Evolutionary conservation across 192 early-diverging fungal genomes (phyloP).

Genomic region (Anaeromyces robustus): DNA sequence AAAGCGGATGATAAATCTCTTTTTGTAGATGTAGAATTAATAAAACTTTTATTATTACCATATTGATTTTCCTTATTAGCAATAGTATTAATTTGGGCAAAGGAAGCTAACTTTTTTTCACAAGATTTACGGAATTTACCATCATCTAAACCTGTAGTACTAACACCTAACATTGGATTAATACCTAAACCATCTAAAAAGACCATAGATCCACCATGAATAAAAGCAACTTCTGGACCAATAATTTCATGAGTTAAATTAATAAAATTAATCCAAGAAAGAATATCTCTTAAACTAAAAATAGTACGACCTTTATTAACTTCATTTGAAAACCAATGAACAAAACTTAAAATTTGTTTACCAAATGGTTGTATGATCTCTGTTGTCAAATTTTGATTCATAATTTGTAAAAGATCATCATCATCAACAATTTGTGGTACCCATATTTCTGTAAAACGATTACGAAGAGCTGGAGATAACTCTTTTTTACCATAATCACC

Average conservation of each 20-base stretch:
- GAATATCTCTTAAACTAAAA: constrained; percentile 76
- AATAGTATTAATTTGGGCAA: neutral
- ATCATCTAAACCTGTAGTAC: constrained; percentile 12
- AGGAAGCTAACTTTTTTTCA: constrained; percentile 4
- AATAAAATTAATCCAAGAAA: constrained; percentile 85
- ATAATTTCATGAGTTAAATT: constrained; percentile 29
- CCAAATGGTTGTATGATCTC: constrained; percentile 17
- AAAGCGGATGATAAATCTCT: constrained; percentile 3
- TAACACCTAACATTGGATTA: constrained; percentile 46
- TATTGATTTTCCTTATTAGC: constrained; percentile 14
- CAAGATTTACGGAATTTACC: constrained; percentile 18
- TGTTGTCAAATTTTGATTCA: constrained; percentile 10
- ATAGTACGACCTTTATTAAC: constrained; percentile 28
- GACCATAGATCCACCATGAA: constrained; percentile 83
- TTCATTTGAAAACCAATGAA: constrained; percentile 53
- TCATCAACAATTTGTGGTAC: constrained; percentile 67
- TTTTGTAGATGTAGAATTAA: constrained; percentile 1
- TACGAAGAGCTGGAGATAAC: constrained; percentile 87
- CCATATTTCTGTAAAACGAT: constrained; percentile 98
- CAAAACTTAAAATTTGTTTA: constrained; percentile 59
- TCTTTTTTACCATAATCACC: constrained; percentile 99
- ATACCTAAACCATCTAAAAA: constrained; percentile 82
- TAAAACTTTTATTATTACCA: constrained; percentile 5
- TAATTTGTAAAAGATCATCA: constrained; percentile 48
- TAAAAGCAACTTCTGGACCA: constrained; percentile 32